Conservation (phyloP, 129 eudicot species). For the Daucus carota region DH1_v3.0 NC_030382.2:46412001-46412500, state of each 20-base stretch:
- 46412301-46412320: background rate
- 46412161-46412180: background rate
- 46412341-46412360: background rate
- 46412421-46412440: conserved; percentile 98
- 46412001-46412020: too few species aligned
- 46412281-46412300: background rate
- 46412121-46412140: background rate
- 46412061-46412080: background rate
- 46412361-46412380: background rate
- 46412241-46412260: background rate
- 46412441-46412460: conserved; percentile 93
- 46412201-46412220: background rate
- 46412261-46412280: background rate
- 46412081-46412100: background rate
- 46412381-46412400: conserved; percentile 8
- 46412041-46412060: background rate
- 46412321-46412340: background rate
- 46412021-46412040: background rate
- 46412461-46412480: conserved; percentile 93
- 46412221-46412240: background rate
- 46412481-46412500: conserved; percentile 85
- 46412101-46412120: background rate
- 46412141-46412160: background rate
- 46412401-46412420: conserved; percentile 99
- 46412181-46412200: background rate